Conservation (phyloP, 768 basidiomycete genomes). For the Aureoboletus auriporus region DNA sequence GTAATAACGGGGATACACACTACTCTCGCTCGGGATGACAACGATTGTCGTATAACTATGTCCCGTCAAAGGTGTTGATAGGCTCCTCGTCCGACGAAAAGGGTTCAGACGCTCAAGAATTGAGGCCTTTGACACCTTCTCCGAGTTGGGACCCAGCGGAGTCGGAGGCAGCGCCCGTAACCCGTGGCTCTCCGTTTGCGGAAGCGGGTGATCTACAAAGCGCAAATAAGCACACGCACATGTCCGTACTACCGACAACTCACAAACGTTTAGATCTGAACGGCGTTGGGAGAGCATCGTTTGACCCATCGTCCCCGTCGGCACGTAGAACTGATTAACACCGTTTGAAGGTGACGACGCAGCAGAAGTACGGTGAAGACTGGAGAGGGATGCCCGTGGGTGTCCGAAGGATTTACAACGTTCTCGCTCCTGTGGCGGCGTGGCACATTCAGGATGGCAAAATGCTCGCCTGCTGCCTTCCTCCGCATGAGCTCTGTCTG, state of each 20-base stretch:
- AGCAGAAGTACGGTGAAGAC: background rate
- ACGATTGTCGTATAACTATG: background rate
- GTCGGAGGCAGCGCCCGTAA: background rate
- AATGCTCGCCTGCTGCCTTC: background rate
- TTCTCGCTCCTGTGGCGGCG: slow-evolving; percentile 1
- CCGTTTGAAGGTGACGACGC: background rate
- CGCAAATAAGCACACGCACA: background rate
- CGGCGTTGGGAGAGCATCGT: background rate
- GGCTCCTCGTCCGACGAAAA: slow-evolving; percentile 3
- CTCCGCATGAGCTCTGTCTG: slow-evolving; percentile 4
- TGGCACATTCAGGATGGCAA: background rate
- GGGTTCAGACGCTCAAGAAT: slow-evolving; percentile 11
- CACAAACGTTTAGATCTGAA: background rate
- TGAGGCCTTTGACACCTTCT: background rate
- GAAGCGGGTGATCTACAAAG: slow-evolving; percentile 6
- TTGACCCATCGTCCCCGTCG: background rate
- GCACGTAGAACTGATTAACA: background rate
- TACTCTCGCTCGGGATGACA: slow-evolving; percentile 6
- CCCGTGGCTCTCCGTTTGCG: background rate
- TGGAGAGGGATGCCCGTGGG: background rate
- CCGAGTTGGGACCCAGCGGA: background rate
- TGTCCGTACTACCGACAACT: background rate
- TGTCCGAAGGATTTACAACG: background rate
- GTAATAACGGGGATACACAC: slow-evolving; percentile 2
- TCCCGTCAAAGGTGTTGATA: background rate